Evolutionary conservation across 768 basidiomycete species (phyloP), one percentile per base, ranked within the genome.

Genomic region (Mycena polygramma): DNA sequence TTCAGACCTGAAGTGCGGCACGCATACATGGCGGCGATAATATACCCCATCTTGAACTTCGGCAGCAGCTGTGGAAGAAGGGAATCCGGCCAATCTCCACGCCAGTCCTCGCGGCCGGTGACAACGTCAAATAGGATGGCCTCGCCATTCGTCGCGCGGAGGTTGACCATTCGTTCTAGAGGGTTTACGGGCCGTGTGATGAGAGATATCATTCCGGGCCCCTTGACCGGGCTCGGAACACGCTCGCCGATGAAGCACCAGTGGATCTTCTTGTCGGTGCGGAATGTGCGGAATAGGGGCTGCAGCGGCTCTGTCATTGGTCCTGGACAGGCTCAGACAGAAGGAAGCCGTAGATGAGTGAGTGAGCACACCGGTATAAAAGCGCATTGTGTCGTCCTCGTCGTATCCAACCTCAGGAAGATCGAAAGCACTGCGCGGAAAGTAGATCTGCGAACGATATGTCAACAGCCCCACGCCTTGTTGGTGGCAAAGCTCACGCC

Each of bases 41-140:
- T 63, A 51, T 63, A 63, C 51, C 60, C 61, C 61, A 63, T 63
- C 51, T 63, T 63, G 61, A 63, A 63, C 22, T 37, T 37, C 22
- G 51, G 61, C 52, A 63, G 61, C 39, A 63, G 24, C 51, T 63
- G 61, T 22, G 61, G 53, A 17, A 35, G 51, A 63, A 63, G 48
- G 43, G 61, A 63, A 43, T 51, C 30, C 30, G 30, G 49, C 39
- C 51, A 36, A 63, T 63, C 61, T 51, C 61, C 61, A 39, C n/a
- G 17, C 61, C 61, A 63, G 53, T 63, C 61, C 61, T 63, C 51
- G 22, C 49, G 49, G 41, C 61, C 61, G 37, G 61, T 63, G 41
- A 52, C 49, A 37, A 63, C 52, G 51, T 63, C 61, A 53, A 26
- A 51, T 24, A 63, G 61, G 61, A 63, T 37, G 61, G 61, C 61